Evolutionary conservation across 2,329 filamentous ascomycete genomes (phyloP).

Genomic region (Sporothrix phasma): DNA sequence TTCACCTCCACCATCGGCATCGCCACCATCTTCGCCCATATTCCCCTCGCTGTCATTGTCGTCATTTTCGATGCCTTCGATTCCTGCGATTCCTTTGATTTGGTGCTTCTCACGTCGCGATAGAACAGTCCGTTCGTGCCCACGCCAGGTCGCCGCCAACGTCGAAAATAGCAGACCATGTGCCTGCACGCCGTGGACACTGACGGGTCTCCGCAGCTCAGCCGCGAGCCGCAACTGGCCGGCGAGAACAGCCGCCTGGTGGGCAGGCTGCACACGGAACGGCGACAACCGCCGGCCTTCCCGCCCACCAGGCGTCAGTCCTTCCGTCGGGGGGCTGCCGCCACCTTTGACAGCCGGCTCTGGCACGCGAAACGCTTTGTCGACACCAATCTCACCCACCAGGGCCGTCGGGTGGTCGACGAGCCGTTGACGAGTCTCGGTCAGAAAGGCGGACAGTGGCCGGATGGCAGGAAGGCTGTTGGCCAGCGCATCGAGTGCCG

Average conservation of each 20-base stretch:
- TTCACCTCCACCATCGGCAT: constrained; percentile 13
- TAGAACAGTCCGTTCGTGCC: constrained; percentile 52
- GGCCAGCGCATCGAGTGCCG: constrained; percentile 35
- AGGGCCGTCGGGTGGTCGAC: constrained; percentile 49
- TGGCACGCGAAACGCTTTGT: constrained; percentile 68
- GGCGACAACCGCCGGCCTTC: constrained; percentile 59
- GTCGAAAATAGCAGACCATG: constrained; percentile 61
- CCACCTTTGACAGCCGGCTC: constrained; percentile 31
- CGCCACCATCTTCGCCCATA: constrained; percentile 25
- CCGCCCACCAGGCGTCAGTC: constrained; percentile 56
- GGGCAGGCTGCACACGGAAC: constrained; percentile 55
- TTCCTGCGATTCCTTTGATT: constrained; percentile 33
- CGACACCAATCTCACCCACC: constrained; percentile 68
- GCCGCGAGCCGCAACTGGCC: constrained; percentile 64
- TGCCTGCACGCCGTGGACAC: constrained; percentile 65
- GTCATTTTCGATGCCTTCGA: constrained; percentile 24
- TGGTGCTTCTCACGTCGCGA: constrained; percentile 49
- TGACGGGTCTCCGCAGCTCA: constrained; percentile 54
- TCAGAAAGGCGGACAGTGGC: constrained; percentile 35
- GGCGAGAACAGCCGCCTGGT: constrained; percentile 57
- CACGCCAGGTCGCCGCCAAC: constrained; percentile 57
- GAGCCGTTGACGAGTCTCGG: constrained; percentile 46
- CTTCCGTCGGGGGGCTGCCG: constrained; percentile 30
- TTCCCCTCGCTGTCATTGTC: constrained; percentile 24
- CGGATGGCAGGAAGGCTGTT: constrained; percentile 47